Evolutionary conservation across 2,329 filamentous ascomycete genomes (phyloP).

Genomic region (Phyllosticta capitalensis): DNA sequence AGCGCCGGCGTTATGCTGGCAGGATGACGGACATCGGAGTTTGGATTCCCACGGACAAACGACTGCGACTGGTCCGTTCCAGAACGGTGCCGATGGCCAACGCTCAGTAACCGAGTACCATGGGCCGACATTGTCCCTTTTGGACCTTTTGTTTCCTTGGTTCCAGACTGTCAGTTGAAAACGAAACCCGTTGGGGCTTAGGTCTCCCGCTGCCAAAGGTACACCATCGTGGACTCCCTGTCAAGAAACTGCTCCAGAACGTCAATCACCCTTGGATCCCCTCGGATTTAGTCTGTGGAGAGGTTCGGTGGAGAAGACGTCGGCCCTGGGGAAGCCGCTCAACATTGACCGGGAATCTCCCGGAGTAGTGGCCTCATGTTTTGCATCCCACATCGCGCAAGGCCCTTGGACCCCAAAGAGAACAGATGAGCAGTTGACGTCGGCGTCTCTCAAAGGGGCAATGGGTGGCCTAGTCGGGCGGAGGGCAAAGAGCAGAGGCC

Average conservation of each 20-base stretch:
- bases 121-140: no score
- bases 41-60: neutral
- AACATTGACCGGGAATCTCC: neutral
- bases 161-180: neutral
- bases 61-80: neutral
- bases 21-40: neutral
- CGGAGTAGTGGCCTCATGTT: neutral
- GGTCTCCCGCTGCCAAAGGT: neutral
- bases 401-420: neutral
- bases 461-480: neutral
- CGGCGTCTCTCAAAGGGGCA: neutral
- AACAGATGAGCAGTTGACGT: neutral
- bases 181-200: neutral
- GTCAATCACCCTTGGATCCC: neutral
- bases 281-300: neutral
- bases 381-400: neutral
- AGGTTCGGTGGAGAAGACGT: neutral
- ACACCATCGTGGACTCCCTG: neutral
- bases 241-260: neutral
- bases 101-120: neutral
- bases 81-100: neutral
- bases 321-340: neutral
- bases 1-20: neutral
- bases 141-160: no score
- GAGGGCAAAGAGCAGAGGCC: neutral